A percentile compares a stretch with the other conserved stretches of the same genome.
Evolutionary conservation across 2,329 filamentous ascomycete genomes (phyloP).

Genomic region (Uncinocarpus reesii): DNA sequence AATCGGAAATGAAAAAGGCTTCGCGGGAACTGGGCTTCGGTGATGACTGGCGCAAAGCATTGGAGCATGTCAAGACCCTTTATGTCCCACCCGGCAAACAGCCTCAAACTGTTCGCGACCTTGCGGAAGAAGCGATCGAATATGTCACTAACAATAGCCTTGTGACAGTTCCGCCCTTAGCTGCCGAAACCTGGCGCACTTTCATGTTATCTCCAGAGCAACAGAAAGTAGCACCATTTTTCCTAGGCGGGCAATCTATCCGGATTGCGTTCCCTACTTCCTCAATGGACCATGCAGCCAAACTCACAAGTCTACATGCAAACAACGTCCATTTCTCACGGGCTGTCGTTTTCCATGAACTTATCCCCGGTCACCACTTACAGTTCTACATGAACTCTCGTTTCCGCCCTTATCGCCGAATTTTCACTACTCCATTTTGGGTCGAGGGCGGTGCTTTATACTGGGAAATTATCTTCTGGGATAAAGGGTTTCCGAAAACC

Average conservation of each 20-base stretch:
- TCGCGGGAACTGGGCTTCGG: slow-evolving; percentile 41
- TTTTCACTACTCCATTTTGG: slow-evolving; percentile 50
- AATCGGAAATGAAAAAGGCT: slow-evolving; percentile 45
- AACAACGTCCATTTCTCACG: slow-evolving; percentile 50
- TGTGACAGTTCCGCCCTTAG: slow-evolving; percentile 46
- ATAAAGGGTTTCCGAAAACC: slow-evolving; percentile 42
- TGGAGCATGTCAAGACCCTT: slow-evolving; percentile 48
- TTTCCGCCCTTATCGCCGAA: slow-evolving; percentile 40
- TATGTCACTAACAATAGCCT: slow-evolving; percentile 47
- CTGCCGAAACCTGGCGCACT: slow-evolving; percentile 46
- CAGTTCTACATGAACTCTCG: slow-evolving; percentile 44
- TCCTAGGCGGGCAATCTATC: slow-evolving; percentile 47
- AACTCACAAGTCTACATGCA: slow-evolving; percentile 51
- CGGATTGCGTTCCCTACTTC: slow-evolving; percentile 45
- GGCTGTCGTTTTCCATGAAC: slow-evolving; percentile 52
- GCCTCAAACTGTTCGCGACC: slow-evolving; percentile 42
- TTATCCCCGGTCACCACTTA: slow-evolving; percentile 50
- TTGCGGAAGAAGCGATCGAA: slow-evolving; percentile 43
- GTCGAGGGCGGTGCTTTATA: slow-evolving; percentile 54
- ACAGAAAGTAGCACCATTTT: slow-evolving; percentile 51
- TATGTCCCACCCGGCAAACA: slow-evolving; percentile 48
- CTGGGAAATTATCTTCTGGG: slow-evolving; percentile 52
- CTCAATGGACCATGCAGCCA: slow-evolving; percentile 37
- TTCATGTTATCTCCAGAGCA: slow-evolving; percentile 46
- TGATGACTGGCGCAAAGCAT: slow-evolving; percentile 43